Evolutionary conservation across 306 rosid genomes (phyloP), one percentile per base, ranked within the genome.

Genomic region (Quercus glauca): DNA sequence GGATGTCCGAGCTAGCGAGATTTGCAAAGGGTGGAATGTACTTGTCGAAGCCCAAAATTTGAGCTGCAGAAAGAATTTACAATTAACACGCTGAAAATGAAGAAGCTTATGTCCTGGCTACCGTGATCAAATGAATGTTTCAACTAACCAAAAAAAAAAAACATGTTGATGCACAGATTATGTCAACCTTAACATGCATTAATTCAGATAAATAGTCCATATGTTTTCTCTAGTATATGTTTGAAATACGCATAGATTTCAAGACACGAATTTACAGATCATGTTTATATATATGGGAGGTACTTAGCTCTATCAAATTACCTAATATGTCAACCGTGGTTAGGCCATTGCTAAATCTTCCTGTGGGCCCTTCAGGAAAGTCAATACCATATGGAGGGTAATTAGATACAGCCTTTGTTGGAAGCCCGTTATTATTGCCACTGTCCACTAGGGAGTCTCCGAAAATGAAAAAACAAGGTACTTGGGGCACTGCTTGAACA

Each of bases 351-450:
- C 82, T 41, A 41, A 82, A 90, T 57, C 97, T 89, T 79, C 98
- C 92, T 0, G 88, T 85, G 10, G 96, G 80, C 15, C 79, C 77
- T 1, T 1, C 12, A 0, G 89, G 71, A 43, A 81, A 80, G 81
- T 90, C 98, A 53, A 90, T 79, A 23, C 94, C 93, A 25, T 91
- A 88, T 0, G 98, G 97, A 1, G 2, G 1, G 78, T 79, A 89
- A 79, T 91, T 79, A 7, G 56, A 49, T 79, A 29, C 91, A 2
- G 84, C 78, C 0, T 0, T 0, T 0, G 96, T 88, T 1, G 1
- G 6, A 63, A 81, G 89, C 2, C 4, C 0, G 73, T 91, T 92
- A 74, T 89, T 93, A 49, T 93, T 93, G 55, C 96, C 96, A 73
- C 2, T 71, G 14, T 91, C 93, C 5, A 78, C 80, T 0, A 85